Base-by-base conservation (phyloP, 257 asterid species). In the Salvia splendens region DNA sequence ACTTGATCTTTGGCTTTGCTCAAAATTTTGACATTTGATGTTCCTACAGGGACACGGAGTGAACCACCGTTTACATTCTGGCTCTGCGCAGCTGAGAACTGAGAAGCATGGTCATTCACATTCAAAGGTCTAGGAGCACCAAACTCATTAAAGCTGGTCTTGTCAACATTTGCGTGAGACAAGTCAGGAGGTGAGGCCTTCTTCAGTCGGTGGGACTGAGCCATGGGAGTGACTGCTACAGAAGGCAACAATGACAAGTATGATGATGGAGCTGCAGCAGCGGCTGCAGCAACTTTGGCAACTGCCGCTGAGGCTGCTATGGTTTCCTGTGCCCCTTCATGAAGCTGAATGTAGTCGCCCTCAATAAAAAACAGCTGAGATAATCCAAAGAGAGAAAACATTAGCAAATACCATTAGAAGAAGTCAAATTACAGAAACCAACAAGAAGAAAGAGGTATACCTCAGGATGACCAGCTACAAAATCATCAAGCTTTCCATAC, bases 221-320 rank as follows among this genome's bases (percentile, higher is more conserved):
- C 92, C 98, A 92, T 87, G 36, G 98, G 98, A 57, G 98, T 92
- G 67, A 92, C 84, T 36, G 95, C 93, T 65, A 89, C 95, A 77
- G 96, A 84, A 75, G 95, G 95, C 77, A 85, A 47, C 70, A 73
- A 59, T 4, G 87, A 78, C 0, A 95, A 78, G 81, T 85, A 82
- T 10, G 84, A 79, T 14, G 92, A 74, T 45, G 90, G 80, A 5
- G 79, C 89, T 5, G 93, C 94, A 38, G 95, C 94, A 4, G 95
- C 91, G 6, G 84, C 81, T 0, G 96, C 96, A 8, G 95, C 98
- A 74, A 89, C 95, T 85, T 89, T 85, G 72, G 98, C 98, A 64
- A 80, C 95, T 74, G 98, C 89, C 51, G 98, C 87, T 35, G 89
- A 77, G 53, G 98, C 96, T 46, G 95, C 96, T 82, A 92, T 84